These are phyloP conservation scores for Ceratocystis alfenasii DNA, from an alignment of 2,329 filamentous ascomycete species.

Conservation along the genomic window DNA sequence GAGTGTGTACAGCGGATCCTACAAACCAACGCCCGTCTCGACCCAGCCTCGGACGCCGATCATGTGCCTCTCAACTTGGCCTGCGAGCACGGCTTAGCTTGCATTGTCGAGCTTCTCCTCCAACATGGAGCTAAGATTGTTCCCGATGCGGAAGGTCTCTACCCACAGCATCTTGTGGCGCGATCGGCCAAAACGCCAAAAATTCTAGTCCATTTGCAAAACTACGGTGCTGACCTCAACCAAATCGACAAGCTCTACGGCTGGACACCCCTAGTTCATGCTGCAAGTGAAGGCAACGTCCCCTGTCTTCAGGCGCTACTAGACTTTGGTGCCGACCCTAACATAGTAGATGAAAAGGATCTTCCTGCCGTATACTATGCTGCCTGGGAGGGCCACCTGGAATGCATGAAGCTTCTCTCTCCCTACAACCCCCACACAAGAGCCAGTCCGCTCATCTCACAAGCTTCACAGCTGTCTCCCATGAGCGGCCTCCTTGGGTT, in stretches of 20 bases:
- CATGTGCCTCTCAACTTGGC: conserved; percentile 91
- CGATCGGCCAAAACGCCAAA: conserved; percentile 72
- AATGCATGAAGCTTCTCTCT: conserved; percentile 82
- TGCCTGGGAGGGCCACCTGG: conserved; percentile 90
- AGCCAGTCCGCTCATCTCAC: conserved; percentile 36
- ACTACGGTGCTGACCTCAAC: conserved; percentile 79
- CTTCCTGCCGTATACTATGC: conserved; percentile 96
- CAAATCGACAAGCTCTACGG: conserved; percentile 92
- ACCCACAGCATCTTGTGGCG: conserved; percentile 92
- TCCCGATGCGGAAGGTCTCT: conserved; percentile 91
- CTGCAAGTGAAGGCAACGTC: conserved; percentile 90
- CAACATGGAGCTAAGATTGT: conserved; percentile 69
- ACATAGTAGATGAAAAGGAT: conserved; percentile 79
- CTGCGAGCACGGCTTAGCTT: conserved; percentile 80
- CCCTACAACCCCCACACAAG: conserved; percentile 40
- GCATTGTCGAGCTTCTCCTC: conserved; percentile 74
- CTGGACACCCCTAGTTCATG: conserved; percentile 94
- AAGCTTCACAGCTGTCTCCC: conserved; percentile 30
- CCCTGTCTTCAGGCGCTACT: conserved; percentile 73
- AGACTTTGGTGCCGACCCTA: conserved; percentile 63
- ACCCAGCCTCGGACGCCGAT: conserved; percentile 74
- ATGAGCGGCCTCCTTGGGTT: conserved; percentile 33
- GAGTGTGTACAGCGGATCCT: conserved; percentile 71
- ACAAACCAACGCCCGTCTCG: conserved; percentile 65
- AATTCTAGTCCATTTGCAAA: conserved; percentile 65